Evolutionary conservation across 202 grass and related monocot genomes (phyloP), one percentile per base, ranked within the genome.

Genomic region (Cymbopogon flexuosus): DNA sequence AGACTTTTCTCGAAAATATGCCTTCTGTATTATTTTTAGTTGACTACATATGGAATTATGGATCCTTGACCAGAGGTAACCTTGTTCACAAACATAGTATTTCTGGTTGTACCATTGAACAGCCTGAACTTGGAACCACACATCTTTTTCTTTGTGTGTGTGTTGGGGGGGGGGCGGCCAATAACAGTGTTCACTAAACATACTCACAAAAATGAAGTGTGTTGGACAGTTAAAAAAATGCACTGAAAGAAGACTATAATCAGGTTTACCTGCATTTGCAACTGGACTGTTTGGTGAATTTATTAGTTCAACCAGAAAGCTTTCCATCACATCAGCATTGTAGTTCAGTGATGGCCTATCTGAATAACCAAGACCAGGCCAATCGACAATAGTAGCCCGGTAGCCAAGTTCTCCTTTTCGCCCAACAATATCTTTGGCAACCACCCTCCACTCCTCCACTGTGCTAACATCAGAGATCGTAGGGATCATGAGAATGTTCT

Each of bases 391-490:
- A 57, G 90, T 96, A 87, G 90, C 89, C 69, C 74, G 83, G 76
- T 90, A 93, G 40, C 80, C 73, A 52, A 87, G 66, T 43, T 93
- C 87, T 83, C 90, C 88, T 87, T 92, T 87, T 69, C 58, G 71
- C 15, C 76, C 39, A 33, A 96, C 96, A 70, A 99, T 89, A 78
- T 93, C 93, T 76, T 87, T 91, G 10, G 90, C 96, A 0, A 92
- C 87, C 46, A 85, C 64, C 65, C 96, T 93, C 86, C 90, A 96
- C 78, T 99, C 90, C 72, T 99, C 93, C 18, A 99, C 93, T 5
- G 89, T 99, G 85, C 96, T 99, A 78, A 93, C 96, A 73, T 96
- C 96, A 36, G 96, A 99, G 43, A 99, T 96, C 1, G 96, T 99
- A 62, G 96, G 96, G 16, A 99, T 88, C 93, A 96, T 93, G 47